Conservation (phyloP, 1,139 yeast genomes). For the Candida dubliniensis region DNA sequence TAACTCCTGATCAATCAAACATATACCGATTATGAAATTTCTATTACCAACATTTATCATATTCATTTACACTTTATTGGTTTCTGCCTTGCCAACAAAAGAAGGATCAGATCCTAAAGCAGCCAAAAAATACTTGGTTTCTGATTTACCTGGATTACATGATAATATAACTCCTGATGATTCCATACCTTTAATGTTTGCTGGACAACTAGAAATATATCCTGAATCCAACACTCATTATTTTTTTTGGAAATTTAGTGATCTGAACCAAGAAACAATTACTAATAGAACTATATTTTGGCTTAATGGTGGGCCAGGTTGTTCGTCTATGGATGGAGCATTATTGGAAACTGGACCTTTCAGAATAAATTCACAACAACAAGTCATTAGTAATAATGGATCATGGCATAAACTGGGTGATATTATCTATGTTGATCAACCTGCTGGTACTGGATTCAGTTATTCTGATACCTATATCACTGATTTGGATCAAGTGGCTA, state of each 20-base stretch:
- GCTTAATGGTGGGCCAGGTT: constrained; percentile 98
- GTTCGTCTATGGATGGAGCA: constrained; percentile 98
- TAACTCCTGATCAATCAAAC: background rate
- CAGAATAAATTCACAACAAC: constrained; percentile 49
- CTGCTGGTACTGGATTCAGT: constrained; percentile 92
- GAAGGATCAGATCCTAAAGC: constrained; percentile 11
- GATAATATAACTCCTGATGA: constrained; percentile 27
- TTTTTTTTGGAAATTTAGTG: constrained; percentile 77
- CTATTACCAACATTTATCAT: background rate
- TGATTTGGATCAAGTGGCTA: constrained; percentile 59
- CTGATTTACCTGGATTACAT: constrained; percentile 42
- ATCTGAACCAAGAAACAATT: constrained; percentile 28
- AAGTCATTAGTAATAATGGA: constrained; percentile 61
- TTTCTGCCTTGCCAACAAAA: constrained; percentile 24
- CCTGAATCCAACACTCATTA: constrained; percentile 58
- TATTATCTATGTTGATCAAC: constrained; percentile 87
- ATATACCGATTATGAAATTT: background rate
- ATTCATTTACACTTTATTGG: constrained; percentile 1
- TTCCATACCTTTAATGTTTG: constrained; percentile 56
- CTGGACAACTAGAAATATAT: constrained; percentile 67
- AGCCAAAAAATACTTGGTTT: constrained; percentile 34
- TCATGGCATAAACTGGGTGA: constrained; percentile 86
- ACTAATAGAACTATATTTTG: constrained; percentile 59
- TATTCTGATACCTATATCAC: constrained; percentile 53
- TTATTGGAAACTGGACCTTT: constrained; percentile 91